Evolutionary conservation across 371 early-diverging fungal genomes (phyloP).

Genomic region (Chytridiales sp.): DNA sequence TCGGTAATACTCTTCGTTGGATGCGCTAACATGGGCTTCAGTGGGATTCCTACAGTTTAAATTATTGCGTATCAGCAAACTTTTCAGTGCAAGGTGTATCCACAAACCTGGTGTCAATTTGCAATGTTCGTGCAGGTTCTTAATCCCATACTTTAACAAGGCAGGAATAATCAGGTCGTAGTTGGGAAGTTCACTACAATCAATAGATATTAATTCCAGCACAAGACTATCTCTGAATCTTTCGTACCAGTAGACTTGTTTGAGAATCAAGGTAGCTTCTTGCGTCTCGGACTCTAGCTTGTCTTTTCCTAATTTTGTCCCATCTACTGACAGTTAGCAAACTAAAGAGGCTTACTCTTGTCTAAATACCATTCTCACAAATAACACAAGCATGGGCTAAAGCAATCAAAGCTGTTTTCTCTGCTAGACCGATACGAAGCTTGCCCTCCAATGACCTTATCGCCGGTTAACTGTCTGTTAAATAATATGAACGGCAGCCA

Average conservation of each 20-base stretch:
- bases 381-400: constrained; percentile 80
- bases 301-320: constrained; percentile 44
- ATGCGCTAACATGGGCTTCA: constrained; percentile 99
- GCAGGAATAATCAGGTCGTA: constrained; percentile 88
- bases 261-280: constrained; percentile 73
- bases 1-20: constrained; percentile 95
- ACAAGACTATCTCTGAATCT: not conserved
- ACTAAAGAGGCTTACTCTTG: not conserved
- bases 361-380: not conserved
- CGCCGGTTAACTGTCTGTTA: not conserved
- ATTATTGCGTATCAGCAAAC: not conserved
- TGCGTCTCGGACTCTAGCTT: constrained; percentile 60
- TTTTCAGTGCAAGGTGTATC: not conserved
- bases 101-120: constrained; percentile 79
- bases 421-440: constrained; percentile 96
- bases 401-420: constrained; percentile 87
- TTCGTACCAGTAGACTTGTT: constrained; percentile 85
- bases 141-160: constrained; percentile 74
- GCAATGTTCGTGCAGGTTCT: constrained; percentile 66
- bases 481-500: not conserved
- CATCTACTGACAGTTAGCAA: constrained; percentile 29
- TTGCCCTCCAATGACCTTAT: constrained; percentile 91
- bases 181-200: constrained; percentile 77
- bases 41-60: constrained; percentile 72
- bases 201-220: constrained; percentile 2